Evolutionary conservation across 129 eudicot species (phyloP).

Genomic region (Sambucus nigra): DNA sequence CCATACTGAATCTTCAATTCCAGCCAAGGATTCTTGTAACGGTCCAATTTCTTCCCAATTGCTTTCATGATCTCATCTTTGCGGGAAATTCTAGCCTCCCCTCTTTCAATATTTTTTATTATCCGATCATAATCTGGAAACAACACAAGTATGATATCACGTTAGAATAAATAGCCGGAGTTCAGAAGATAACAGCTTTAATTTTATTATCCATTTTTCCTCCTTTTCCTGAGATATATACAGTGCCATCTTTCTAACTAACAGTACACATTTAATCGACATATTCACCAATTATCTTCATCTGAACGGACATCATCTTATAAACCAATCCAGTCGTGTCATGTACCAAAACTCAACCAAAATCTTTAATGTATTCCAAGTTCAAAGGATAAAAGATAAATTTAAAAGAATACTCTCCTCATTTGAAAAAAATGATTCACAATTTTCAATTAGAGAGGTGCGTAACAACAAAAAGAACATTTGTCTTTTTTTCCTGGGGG

Average conservation of each 20-base stretch:
- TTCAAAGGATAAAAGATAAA: too few species aligned
- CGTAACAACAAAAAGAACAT: too few species aligned
- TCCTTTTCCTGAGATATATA: neutral
- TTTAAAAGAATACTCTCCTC: too few species aligned
- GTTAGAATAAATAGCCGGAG: neutral
- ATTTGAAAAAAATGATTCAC: too few species aligned
- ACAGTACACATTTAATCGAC: too few species aligned
- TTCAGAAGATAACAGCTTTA: neutral
- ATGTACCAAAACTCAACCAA: too few species aligned
- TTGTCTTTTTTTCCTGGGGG: too few species aligned
- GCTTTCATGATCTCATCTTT: slow-evolving; percentile 98
- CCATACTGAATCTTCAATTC: slow-evolving; percentile 96
- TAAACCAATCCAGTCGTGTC: too few species aligned
- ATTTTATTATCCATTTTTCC: neutral
- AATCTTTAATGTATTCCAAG: too few species aligned
- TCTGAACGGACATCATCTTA: too few species aligned
- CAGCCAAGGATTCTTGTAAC: slow-evolving; percentile 98
- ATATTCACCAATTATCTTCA: too few species aligned
- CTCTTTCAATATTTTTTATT: slow-evolving; percentile 89
- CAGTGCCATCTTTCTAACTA: neutral
- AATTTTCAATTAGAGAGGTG: too few species aligned
- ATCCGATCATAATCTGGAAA: slow-evolving; percentile 87
- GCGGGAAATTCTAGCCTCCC: slow-evolving; percentile 95
- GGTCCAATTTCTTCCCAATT: slow-evolving; percentile 91
- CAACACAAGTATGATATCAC: neutral